Conservation (phyloP, 305 asterid species). For the Plantago coronopus region DNA sequence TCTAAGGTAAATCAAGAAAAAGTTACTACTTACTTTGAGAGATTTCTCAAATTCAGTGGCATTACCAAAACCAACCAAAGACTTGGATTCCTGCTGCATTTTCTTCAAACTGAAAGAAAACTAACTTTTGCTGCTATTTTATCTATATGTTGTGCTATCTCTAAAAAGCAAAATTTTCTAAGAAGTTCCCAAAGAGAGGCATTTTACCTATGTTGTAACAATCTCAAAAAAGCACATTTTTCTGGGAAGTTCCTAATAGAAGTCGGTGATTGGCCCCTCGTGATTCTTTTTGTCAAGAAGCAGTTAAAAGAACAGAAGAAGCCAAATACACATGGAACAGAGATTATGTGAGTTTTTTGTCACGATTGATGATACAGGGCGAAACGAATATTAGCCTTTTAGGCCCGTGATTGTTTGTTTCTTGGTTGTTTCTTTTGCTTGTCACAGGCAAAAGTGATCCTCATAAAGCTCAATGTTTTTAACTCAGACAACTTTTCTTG, state of each 20-base stretch:
- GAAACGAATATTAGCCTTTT: conserved; percentile 10
- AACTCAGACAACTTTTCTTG: not conserved
- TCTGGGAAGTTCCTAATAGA: not conserved
- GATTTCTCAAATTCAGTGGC: conserved; percentile 40
- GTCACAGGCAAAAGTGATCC: not conserved
- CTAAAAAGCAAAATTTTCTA: not conserved
- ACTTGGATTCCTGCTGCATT: conserved; percentile 26
- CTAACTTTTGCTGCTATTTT: not conserved
- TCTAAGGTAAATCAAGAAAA: not conserved
- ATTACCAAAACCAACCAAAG: conserved; percentile 19
- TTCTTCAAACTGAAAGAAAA: conserved; percentile 16
- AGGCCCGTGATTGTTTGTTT: conserved; percentile 39
- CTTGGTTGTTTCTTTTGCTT: conserved; percentile 17
- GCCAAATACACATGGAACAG: conserved; percentile 4
- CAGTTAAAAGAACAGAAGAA: conserved; percentile 11
- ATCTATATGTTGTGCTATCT: too few relatives aligned
- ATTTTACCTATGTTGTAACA: too few relatives aligned
- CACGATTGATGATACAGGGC: conserved; percentile 21
- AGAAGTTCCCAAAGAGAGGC: not conserved
- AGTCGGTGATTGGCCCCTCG: conserved; percentile 22
- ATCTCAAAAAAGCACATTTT: not conserved
- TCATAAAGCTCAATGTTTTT: conserved; percentile 10
- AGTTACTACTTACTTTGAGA: conserved; percentile 35
- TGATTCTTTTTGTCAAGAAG: conserved; percentile 20
- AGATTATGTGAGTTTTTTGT: conserved; percentile 30